Base-by-base conservation (phyloP, 2,329 filamentous ascomycete species). In the Exophiala aquamarina region DNA sequence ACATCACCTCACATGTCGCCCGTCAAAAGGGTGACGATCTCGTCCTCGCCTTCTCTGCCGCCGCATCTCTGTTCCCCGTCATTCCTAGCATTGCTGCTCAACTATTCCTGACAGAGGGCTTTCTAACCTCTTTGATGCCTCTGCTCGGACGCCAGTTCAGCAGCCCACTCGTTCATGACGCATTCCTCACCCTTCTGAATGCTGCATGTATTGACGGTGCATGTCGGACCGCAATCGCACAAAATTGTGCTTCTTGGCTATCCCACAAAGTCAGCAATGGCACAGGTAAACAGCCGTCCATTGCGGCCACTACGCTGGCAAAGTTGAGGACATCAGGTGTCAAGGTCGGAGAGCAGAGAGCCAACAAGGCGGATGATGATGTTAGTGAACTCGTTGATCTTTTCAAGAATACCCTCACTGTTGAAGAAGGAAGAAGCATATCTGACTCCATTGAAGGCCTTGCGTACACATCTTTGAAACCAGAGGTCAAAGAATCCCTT, bases 11-110 rank as follows among this genome's bases (percentile, higher is more conserved):
- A 13, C 82, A 85, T 43, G 76, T 95, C 13, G 71, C 79, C 57
- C 83, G 85, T 54, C 84, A 84, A 42, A 92, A 86, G 18, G 88
- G 90, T 55, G 91, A 96, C 61, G 89, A 95, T 66, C 82, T 94
- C 57, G 89, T 95, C 44, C 77, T 93, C 40, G 91, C 91, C 4
- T 97, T 96, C 66, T 97, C 91, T 43, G 90, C 91, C n/a, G 89
- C 90, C 4, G 83, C 90, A 2, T 82, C 84, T 17, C 81, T 94
- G 7, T 98, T 98, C 64, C 91, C 93, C 1, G 79, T 98, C 42
- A 82, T 88, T 2, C 86, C 89, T 3, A 79, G 84, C 45, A 78
- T 88, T 34, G 88, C 85, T 2, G 78, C 88, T 3, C 76, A 83
- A 49, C 75, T 97, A 29, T 96, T 98, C 65, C 78, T 97, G 47